Evolutionary conservation across 2,329 filamentous ascomycete genomes (phyloP).

Genomic region (Cercospora sojina): DNA sequence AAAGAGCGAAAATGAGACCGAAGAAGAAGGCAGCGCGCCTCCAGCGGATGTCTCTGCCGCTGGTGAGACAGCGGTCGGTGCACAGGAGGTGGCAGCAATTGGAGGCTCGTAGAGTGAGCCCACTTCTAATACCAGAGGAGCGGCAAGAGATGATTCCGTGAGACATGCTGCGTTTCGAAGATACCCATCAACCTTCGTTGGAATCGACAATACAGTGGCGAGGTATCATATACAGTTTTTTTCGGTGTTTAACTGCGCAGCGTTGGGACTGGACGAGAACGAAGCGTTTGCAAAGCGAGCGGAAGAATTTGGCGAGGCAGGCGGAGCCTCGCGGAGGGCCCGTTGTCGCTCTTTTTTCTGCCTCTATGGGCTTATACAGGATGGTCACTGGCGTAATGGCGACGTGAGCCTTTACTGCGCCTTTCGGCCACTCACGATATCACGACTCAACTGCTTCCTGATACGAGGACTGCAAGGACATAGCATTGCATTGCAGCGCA

Average conservation of each 20-base stretch:
- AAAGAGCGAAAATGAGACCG: conserved; percentile 25
- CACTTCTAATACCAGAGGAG: conserved; percentile 5
- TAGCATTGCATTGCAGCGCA: conserved; percentile 7
- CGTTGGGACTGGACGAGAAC: conserved; percentile 5
- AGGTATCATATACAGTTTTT: conserved; percentile 14
- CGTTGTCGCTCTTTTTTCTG: conserved; percentile 5
- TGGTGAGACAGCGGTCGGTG: conserved; percentile 4
- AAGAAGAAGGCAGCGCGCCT: conserved; percentile 9
- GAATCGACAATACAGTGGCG: conserved; percentile 13
- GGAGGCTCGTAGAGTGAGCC: conserved; percentile 21
- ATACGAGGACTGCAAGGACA: neutral
- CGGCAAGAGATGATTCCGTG: conserved; percentile 14
- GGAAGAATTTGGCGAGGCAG: conserved; percentile 5
- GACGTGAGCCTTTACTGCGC: neutral
- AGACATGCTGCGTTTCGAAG: conserved; percentile 18
- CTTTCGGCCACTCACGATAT: conserved; percentile 8
- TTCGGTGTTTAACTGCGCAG: conserved; percentile 5
- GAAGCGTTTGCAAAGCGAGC: conserved; percentile 9
- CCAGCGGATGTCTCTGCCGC: neutral
- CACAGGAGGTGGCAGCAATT: conserved; percentile 13
- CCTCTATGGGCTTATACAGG: conserved; percentile 4
- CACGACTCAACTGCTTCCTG: conserved; percentile 9
- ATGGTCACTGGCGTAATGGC: neutral
- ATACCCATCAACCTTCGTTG: conserved; percentile 17
- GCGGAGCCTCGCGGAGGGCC: conserved; percentile 1